Evolutionary conservation across 2,329 filamentous ascomycete species (phyloP).

Genomic region (Colletotrichum falcatum): DNA sequence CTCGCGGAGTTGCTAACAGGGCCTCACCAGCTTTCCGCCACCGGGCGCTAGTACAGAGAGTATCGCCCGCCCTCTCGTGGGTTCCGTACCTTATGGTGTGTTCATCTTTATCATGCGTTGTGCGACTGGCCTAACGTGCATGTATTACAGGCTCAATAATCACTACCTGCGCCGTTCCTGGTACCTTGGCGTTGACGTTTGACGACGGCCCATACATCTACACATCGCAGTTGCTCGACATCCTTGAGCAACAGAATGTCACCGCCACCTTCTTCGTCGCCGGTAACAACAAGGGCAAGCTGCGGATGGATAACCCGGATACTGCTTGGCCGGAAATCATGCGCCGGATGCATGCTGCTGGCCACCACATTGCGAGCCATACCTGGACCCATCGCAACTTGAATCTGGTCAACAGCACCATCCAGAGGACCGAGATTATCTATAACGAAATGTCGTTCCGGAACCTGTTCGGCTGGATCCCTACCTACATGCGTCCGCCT

Average conservation of each 20-base stretch:
- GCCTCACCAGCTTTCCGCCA: constrained; percentile 47
- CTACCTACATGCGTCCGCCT: constrained; percentile 59
- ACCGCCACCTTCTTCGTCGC: constrained; percentile 58
- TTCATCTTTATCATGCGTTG: constrained; percentile 43
- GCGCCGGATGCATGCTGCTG: constrained; percentile 54
- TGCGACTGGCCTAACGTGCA: constrained; percentile 41
- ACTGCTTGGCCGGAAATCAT: constrained; percentile 53
- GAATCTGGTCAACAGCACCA: constrained; percentile 43
- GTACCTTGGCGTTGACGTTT: constrained; percentile 59
- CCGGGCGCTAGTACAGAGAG: constrained; percentile 48
- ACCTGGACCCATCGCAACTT: constrained; percentile 54
- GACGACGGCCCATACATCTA: constrained; percentile 61
- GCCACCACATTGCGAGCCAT: constrained; percentile 61
- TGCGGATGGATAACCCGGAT: constrained; percentile 53
- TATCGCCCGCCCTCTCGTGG: constrained; percentile 48
- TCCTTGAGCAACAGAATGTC: constrained; percentile 48
- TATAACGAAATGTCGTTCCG: constrained; percentile 49
- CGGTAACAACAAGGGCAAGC: constrained; percentile 56
- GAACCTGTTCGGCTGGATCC: constrained; percentile 57
- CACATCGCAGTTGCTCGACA: constrained; percentile 56
- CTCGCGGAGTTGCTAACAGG: constrained; percentile 5
- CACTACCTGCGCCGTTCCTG: constrained; percentile 52
- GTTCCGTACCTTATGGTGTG: constrained; percentile 54
- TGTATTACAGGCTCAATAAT: constrained; percentile 48
- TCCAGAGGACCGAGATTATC: constrained; percentile 46